A percentile compares a stretch with the other conserved stretches of the same genome.
Conservation (phyloP, 805 yeast species). For the Sporopachydermia quercuum region DNA sequence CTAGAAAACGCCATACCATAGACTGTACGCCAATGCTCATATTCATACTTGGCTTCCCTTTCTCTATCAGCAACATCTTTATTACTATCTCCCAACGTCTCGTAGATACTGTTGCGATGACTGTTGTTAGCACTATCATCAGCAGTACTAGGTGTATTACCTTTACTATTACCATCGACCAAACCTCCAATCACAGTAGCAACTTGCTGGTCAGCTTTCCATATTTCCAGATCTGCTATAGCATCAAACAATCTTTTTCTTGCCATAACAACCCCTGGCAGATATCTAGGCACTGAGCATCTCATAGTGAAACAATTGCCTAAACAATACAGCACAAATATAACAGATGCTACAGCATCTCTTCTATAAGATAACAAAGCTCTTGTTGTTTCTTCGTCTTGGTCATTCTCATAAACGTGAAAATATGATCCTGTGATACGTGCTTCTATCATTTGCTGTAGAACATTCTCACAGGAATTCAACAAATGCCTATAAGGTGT, state of each 20-base stretch:
- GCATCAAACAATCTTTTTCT: constrained; percentile 28
- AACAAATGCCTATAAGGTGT: constrained; percentile 21
- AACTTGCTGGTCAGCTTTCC: constrained; percentile 7
- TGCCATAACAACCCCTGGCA: constrained; percentile 29
- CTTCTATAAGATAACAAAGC: constrained; percentile 28
- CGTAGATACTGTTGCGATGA: neutral
- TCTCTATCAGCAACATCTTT: constrained; percentile 2
- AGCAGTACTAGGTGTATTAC: constrained; percentile 4
- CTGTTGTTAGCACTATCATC: neutral
- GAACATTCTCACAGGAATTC: constrained; percentile 22
- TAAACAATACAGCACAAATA: constrained; percentile 26
- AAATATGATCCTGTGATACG: constrained; percentile 33
- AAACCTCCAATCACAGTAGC: constrained; percentile 6
- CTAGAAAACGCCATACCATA: constrained; percentile 36
- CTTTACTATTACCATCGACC: constrained; percentile 6
- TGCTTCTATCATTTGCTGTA: constrained; percentile 32
- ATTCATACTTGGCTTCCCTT: constrained; percentile 14
- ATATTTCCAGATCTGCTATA: constrained; percentile 20
- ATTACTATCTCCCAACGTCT: constrained; percentile 1
- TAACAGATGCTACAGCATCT: constrained; percentile 31
- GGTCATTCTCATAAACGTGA: constrained; percentile 29
- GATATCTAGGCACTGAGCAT: constrained; percentile 24
- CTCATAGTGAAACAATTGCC: constrained; percentile 27
- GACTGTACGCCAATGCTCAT: constrained; percentile 31
- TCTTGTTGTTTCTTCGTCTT: constrained; percentile 21